Conservation (phyloP, 2,329 filamentous ascomycete genomes). For the Verticillium nubilum region DNA sequence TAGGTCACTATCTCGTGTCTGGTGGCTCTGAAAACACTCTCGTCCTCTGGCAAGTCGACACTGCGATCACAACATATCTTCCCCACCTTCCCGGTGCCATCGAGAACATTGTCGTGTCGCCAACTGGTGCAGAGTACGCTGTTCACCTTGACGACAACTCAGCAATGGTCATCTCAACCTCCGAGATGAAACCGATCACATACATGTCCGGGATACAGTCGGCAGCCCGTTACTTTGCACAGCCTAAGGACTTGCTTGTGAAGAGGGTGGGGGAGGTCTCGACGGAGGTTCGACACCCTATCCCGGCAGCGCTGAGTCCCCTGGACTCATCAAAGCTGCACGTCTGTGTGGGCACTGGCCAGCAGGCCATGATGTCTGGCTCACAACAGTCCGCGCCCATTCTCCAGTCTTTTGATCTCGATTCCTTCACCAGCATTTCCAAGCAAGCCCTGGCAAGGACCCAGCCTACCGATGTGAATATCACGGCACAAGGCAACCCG, state of each 20-base stretch:
- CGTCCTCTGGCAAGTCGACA: conserved; percentile 90
- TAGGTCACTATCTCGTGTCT: conserved; percentile 89
- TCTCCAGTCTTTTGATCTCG: conserved; percentile 84
- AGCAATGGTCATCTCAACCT: conserved; percentile 81
- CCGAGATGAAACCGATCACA: conserved; percentile 77
- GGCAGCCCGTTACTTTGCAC: conserved; percentile 42
- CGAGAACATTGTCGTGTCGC: conserved; percentile 78
- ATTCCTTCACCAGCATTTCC: conserved; percentile 69
- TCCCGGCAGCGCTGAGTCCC: conserved; percentile 60
- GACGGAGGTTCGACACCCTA: conserved; percentile 38
- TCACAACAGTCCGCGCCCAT: conserved; percentile 46
- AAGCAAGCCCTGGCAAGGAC: conserved; percentile 87
- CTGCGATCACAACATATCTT: conserved; percentile 72
- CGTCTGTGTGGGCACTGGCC: conserved; percentile 60
- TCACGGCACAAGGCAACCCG: conserved; percentile 63
- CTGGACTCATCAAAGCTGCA: conserved; percentile 58
- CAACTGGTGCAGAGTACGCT: conserved; percentile 73
- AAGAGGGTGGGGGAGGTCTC: conserved; percentile 42
- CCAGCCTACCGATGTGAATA: conserved; percentile 75
- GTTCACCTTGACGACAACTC: conserved; percentile 90
- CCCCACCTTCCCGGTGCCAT: conserved; percentile 88
- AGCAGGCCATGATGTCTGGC: conserved; percentile 49
- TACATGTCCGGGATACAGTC: conserved; percentile 81
- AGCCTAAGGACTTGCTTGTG: conserved; percentile 48
- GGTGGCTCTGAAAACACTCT: conserved; percentile 86